phyloP scores from a whole-genome alignment of 2,329 filamentous ascomycete species.

The Capronia coronata region DNA sequence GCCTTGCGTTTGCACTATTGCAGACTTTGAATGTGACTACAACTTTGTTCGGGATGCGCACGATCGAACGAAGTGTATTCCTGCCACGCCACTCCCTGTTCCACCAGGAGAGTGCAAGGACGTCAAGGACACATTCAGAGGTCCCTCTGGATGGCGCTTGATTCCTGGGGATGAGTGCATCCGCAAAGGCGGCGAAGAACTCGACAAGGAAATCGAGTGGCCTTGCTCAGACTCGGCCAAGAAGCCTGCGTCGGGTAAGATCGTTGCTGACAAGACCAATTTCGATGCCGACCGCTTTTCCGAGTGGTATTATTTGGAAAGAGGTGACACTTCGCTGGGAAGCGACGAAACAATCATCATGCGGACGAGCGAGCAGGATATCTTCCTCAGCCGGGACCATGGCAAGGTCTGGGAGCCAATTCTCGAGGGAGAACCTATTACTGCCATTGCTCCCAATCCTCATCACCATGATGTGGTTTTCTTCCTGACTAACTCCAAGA shows the following conservation, averaged over 20 bases:
- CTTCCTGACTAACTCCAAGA: constrained; percentile 65
- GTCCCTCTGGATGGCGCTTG: constrained; percentile 81
- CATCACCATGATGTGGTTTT: constrained; percentile 81
- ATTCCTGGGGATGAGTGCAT: constrained; percentile 79
- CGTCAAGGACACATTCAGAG: constrained; percentile 67
- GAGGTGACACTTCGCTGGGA: constrained; percentile 56
- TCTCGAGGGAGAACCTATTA: constrained; percentile 63
- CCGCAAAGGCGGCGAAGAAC: constrained; percentile 53
- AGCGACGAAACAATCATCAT: constrained; percentile 68
- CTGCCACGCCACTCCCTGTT: constrained; percentile 54
- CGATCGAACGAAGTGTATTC: constrained; percentile 63
- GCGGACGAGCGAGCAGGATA: constrained; percentile 52
- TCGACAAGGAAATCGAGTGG: constrained; percentile 66
- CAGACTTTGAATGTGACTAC: constrained; percentile 94
- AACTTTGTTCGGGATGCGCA: constrained; percentile 64
- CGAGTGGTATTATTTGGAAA: constrained; percentile 70
- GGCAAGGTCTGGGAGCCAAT: constrained; percentile 77
- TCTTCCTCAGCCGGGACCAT: constrained; percentile 75
- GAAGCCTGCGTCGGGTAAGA: constrained; percentile 57
- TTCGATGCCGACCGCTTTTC: constrained; percentile 57
- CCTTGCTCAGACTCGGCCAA: constrained; percentile 62
- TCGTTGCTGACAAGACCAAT: constrained; percentile 53
- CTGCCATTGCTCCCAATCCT: constrained; percentile 66
- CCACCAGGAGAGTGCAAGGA: constrained; percentile 70
- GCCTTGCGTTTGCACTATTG: constrained; percentile 71